Base-by-base conservation (phyloP, 1,139 yeast species). In the Barnettozyma hawaiiensis region DNA sequence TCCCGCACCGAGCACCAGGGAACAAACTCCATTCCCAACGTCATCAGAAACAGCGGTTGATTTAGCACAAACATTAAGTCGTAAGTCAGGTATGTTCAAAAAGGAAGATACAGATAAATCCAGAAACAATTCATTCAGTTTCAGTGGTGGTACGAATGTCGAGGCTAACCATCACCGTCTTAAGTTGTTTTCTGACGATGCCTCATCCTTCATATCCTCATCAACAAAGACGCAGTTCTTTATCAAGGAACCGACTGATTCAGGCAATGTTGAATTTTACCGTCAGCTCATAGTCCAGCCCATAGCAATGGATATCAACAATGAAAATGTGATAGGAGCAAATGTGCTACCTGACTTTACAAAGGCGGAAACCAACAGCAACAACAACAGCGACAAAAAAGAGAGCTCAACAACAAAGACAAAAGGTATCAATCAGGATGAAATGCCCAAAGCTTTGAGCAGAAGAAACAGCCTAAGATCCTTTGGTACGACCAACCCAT, bases 101-200 rank as follows among this genome's bases (percentile, higher is more conserved):
- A 34, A 8, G 27, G 15, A 15, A n/a, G 34, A 31, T 14, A 22
- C 22, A 11, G 33, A 22, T 19, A 8, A 10, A 4, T 20, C 37
- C n/a, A 21, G 23, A 15, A 27, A 15, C 27, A 24, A 19, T 11
- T 22, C 37, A 7, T 20, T 24, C 2, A 32, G 34, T 24, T 32
- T 24, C 3, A 43, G 44, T 39, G 48, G 48, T 4, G 36, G 42
- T n/a, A 45, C 46, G 5, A 31, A 40, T 19, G 21, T 39, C 4
- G 41, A 23, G 16, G 14, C 27, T 31, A 20, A 16, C 7, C 27
- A 34, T 12, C 28, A 16, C 7, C 27, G 23, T 12, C 28, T 34
- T 14, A 34, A 34, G 9, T 34, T 34, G 22, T 23, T 22, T 23
- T 15, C 28, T 4, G 37, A 34, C 19, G 37, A 34, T 23, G 37